Evolutionary conservation across 2,329 filamentous ascomycete species (phyloP).

Genomic region (Pseudocercospora macadamiae): DNA sequence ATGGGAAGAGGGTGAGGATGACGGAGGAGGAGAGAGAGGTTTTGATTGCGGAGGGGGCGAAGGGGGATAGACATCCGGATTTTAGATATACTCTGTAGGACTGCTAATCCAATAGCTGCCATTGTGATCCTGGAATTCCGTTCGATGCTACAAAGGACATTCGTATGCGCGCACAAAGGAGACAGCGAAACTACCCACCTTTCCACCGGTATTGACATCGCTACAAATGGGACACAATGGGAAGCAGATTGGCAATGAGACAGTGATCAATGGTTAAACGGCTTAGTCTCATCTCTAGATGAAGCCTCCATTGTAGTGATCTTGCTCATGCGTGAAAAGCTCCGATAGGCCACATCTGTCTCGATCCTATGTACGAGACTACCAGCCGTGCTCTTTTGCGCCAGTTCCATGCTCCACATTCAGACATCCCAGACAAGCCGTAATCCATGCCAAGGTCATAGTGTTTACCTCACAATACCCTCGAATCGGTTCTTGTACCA

Average conservation of each 20-base stretch:
- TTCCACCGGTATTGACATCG: not conserved
- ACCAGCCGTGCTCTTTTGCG: constrained; percentile 32
- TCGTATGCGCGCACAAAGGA: no score
- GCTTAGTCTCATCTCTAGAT: constrained; percentile 35
- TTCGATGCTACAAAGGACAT: no score
- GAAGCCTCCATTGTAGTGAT: constrained; percentile 42
- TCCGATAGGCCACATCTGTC: constrained; percentile 43
- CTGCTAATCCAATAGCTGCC: no score
- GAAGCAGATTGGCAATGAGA: constrained; percentile 31
- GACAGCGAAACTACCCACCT: constrained; percentile 2
- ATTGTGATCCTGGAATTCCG: no score
- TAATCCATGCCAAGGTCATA: constrained; percentile 14
- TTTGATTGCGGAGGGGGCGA: constrained; percentile 11
- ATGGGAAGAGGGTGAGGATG: constrained; percentile 11
- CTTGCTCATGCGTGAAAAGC: constrained; percentile 41
- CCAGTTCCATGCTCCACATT: constrained; percentile 29
- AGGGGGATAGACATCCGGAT: constrained; percentile 16
- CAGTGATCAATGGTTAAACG: constrained; percentile 42
- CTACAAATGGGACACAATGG: not conserved
- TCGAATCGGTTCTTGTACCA: constrained; percentile 98
- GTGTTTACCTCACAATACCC: constrained; percentile 93
- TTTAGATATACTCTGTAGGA: constrained; percentile 16
- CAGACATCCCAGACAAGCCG: constrained; percentile 17
- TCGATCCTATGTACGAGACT: constrained; percentile 30
- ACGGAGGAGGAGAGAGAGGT: constrained; percentile 6